Evolutionary conservation across 495 filamentous ascomycete species (phyloP), one percentile per base, ranked within the genome.

Genomic region (Xylaria nigripes): DNA sequence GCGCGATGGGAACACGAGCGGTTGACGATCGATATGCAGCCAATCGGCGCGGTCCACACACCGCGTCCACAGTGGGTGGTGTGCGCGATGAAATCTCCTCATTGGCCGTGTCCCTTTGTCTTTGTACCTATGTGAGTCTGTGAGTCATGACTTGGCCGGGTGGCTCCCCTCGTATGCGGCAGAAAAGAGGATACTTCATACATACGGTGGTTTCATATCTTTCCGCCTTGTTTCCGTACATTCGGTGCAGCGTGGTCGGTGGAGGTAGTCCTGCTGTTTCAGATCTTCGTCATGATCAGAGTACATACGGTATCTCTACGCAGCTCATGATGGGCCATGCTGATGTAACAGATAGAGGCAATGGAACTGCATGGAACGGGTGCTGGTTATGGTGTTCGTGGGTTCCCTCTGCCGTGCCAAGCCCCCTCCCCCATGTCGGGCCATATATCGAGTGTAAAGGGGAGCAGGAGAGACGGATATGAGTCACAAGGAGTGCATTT

Each of bases 41-140:
- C 51, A 54, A 54, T 54, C 51, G 51, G 51, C 51, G 13, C 34
- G 24, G 16, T 54, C 51, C 51, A 54, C 51, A 54, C 45, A 54
- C 44, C 44, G 44, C 51, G 34, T 42, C 23, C 32, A 53, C 44
- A 32, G 29, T 44, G 6, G 32, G 6, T 10, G 10, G 50, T 46
- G n/a, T 22, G 43, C 30, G 43, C 43, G 18, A 23, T 18, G 27
- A 1, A 12, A 12, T 13, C 12, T 15, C 19, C 41, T 38, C 21
- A 53, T 53, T 53, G 50, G 50, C 15, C 12, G 2, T n/a, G 23
- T 36, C 12, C n/a, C 15, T 36, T 32, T 45, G 13, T 16, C 34
- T 45, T 34, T 29, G 13, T n/a, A 45, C 18, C n/a, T n/a, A 3
- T n/a, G 22, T 53, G 50, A 41, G 24, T 51, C 6, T n/a, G 32